Conservation (phyloP, 306 rosid genomes). For the Gleditsia sinensis region DNA sequence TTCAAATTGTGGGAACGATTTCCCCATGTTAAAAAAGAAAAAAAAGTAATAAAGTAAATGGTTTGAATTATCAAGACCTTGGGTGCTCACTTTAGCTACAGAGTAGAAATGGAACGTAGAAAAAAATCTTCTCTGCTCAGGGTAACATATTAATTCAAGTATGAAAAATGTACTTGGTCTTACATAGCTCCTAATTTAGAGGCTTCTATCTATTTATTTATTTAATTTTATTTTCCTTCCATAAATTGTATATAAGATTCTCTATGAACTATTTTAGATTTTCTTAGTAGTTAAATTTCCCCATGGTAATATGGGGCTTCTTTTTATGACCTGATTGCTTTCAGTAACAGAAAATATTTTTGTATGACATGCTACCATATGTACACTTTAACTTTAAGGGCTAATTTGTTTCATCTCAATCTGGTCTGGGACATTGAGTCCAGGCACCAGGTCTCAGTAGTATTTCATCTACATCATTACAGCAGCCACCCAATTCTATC, state of each 20-base stretch:
- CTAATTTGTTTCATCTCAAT: conserved; percentile 56
- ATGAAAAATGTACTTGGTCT: neutral
- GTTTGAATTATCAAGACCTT: too few species aligned
- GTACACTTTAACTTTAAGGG: conserved; percentile 62
- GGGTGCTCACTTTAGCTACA: too few species aligned
- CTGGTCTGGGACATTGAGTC: conserved; percentile 65
- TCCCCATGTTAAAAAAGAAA: neutral
- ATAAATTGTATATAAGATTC: neutral
- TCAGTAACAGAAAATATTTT: neutral
- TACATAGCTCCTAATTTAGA: neutral
- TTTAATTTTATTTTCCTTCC: neutral
- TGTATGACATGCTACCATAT: conserved; percentile 23
- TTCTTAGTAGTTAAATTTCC: neutral
- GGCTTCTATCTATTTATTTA: neutral
- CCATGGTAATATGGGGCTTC: neutral
- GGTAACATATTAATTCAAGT: neutral
- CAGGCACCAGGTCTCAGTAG: conserved; percentile 63
- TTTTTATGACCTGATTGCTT: neutral
- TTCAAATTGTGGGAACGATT: neutral
- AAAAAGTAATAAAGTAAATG: too few species aligned
- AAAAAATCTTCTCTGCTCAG: neutral
- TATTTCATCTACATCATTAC: conserved; percentile 56
- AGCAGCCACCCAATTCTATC: conserved; percentile 61
- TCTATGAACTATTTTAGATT: neutral
- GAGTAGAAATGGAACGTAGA: too few species aligned